A percentile compares a stretch with the other conserved stretches of the same genome.
Evolutionary conservation across 768 basidiomycete genomes (phyloP).

Genomic region (Leucosporidium yakuticum): DNA sequence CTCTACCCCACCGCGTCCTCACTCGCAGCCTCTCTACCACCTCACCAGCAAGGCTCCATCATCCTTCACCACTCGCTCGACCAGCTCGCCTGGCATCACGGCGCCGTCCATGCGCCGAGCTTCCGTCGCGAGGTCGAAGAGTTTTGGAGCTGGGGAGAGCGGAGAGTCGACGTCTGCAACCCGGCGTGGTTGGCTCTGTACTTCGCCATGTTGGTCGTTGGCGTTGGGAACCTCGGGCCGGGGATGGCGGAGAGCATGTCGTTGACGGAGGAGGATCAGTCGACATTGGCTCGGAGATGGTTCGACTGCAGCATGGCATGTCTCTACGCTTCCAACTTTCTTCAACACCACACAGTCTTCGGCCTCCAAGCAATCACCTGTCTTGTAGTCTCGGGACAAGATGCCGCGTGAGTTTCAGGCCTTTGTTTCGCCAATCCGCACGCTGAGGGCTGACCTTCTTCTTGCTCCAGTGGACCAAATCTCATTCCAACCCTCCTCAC

Average conservation of each 20-base stretch:
- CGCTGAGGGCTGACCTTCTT: no score
- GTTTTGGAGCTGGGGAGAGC: neutral
- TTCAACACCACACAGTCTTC: conserved; percentile 8
- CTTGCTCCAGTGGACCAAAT: neutral
- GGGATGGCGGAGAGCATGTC: neutral
- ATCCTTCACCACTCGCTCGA: conserved; percentile 7
- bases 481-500: conserved; percentile 8
- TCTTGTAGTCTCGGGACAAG: neutral
- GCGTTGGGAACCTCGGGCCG: neutral
- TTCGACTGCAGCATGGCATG: neutral
- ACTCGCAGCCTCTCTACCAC: conserved; percentile 8
- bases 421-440: no score
- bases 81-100: conserved; percentile 6
- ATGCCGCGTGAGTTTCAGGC: neutral
- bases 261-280: neutral
- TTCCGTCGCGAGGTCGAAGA: conserved; percentile 13
- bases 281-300: neutral
- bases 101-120: conserved; percentile 1
- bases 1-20: neutral
- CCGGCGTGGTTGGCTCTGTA: conserved; percentile 13
- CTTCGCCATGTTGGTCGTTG: conserved; percentile 11
- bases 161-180: neutral
- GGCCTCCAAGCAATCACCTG: conserved; percentile 6
- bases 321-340: conserved; percentile 4
- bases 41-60: neutral